A percentile compares a stretch with the other conserved stretches of the same genome.
Conservation (phyloP, 2,329 filamentous ascomycete genomes). For the Pseudohalonectria lignicola region DNA sequence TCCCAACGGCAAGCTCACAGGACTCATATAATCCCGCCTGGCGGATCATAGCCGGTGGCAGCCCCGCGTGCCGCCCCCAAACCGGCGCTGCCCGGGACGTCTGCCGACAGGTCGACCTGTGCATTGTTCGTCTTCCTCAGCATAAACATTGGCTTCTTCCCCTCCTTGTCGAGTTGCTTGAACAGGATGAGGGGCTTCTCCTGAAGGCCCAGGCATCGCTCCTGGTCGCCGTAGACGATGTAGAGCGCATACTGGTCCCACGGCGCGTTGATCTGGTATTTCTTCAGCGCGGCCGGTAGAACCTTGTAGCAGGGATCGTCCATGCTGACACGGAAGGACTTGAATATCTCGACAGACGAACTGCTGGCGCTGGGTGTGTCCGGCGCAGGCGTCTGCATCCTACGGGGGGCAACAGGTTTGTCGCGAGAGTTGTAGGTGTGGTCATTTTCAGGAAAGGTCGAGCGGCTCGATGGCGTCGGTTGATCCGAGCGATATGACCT, state of each 20-base stretch:
- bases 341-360: constrained; percentile 86
- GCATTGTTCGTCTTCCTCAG: constrained; percentile 57
- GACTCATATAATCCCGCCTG: constrained; percentile 46
- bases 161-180: constrained; percentile 94
- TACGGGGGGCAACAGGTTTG: constrained; percentile 36
- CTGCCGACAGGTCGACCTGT: constrained; percentile 28
- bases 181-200: constrained; percentile 94
- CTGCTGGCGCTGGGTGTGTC: constrained; percentile 47
- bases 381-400: constrained; percentile 50
- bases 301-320: constrained; percentile 98
- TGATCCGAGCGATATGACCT: constrained; percentile 49
- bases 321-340: constrained; percentile 95
- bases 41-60: constrained; percentile 41
- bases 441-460: constrained; percentile 43
- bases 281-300: constrained; percentile 85
- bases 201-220: constrained; percentile 81
- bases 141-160: constrained; percentile 99
- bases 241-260: constrained; percentile 97
- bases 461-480: constrained; percentile 41
- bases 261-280: constrained; percentile 96
- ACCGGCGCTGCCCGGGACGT: constrained; percentile 42
- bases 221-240: constrained; percentile 97
- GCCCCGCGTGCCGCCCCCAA: constrained; percentile 32
- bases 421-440: constrained; percentile 23
- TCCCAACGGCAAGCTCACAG: too few species aligned